phyloP scores from a whole-genome alignment of 768 basidiomycete genomes.

The Tricholoma bakamatsutake region DNA sequence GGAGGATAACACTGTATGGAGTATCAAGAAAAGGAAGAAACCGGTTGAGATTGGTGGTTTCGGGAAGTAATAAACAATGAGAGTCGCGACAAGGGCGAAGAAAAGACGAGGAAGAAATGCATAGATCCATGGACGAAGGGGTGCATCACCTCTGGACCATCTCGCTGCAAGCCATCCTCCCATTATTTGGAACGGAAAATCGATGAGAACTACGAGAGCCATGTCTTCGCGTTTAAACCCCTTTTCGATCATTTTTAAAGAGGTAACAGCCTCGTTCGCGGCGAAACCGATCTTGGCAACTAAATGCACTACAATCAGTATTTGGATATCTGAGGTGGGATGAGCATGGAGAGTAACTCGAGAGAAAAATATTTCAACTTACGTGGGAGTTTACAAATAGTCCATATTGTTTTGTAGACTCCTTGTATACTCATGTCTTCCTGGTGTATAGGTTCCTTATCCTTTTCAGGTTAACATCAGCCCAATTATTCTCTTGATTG shows the following conservation, averaged over 20 bases:
- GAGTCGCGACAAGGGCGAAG: constrained; percentile 65
- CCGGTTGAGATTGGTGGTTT: constrained; percentile 59
- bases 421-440: constrained; percentile 86
- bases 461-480: constrained; percentile 35
- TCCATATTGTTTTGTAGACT: constrained; percentile 94
- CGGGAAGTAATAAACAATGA: constrained; percentile 85
- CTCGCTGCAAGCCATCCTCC: constrained; percentile 93
- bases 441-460: constrained; percentile 64
- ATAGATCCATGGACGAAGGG: constrained; percentile 81
- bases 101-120: constrained; percentile 86
- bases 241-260: constrained; percentile 94
- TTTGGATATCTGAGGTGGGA: constrained; percentile 72
- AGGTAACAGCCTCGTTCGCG: constrained; percentile 87
- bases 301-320: constrained; percentile 79
- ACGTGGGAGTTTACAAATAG: constrained; percentile 89
- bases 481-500: background rate
- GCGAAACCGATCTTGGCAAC: constrained; percentile 94
- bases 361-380: constrained; percentile 19
- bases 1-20: constrained; percentile 77
- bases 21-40: constrained; percentile 78
- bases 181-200: constrained; percentile 95
- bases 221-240: constrained; percentile 94
- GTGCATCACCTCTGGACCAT: constrained; percentile 79
- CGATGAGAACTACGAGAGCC: constrained; percentile 91
- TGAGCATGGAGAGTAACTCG: background rate